Conservation (phyloP, 257 asterid species). For the Solanum acaule region DNA sequence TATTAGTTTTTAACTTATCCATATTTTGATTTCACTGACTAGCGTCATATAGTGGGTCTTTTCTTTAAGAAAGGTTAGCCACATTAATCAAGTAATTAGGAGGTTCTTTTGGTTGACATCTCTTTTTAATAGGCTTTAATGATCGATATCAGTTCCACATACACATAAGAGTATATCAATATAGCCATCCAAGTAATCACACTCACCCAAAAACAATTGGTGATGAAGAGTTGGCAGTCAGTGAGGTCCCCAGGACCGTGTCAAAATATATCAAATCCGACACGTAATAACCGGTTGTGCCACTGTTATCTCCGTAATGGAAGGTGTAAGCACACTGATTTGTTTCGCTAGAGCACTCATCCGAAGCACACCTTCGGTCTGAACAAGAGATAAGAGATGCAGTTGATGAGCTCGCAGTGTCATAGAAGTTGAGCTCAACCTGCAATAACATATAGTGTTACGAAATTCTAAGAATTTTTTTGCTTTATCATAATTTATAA, state of each 20-base stretch:
- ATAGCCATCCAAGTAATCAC: neutral
- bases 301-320: slow-evolving; percentile 89
- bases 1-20: neutral
- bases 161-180: neutral
- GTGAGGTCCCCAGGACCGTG: slow-evolving; percentile 55
- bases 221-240: slow-evolving; percentile 72
- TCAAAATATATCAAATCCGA: slow-evolving; percentile 68
- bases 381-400: slow-evolving; percentile 68
- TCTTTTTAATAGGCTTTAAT: neutral
- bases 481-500: neutral
- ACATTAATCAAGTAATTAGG: neutral
- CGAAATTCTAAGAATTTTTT: neutral
- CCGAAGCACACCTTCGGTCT: slow-evolving; percentile 33
- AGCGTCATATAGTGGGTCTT: neutral
- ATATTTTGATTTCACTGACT: neutral
- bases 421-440: slow-evolving; percentile 74
- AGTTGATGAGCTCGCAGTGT: slow-evolving; percentile 58
- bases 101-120: neutral
- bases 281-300: slow-evolving; percentile 73
- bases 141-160: neutral
- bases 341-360: slow-evolving; percentile 49
- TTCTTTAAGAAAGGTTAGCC: neutral
- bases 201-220: slow-evolving; percentile 85
- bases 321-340: slow-evolving; percentile 71
- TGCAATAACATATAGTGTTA: slow-evolving; percentile 21